Conservation (phyloP, 805 yeast species). For the Kodamaea neixiangensis region DNA sequence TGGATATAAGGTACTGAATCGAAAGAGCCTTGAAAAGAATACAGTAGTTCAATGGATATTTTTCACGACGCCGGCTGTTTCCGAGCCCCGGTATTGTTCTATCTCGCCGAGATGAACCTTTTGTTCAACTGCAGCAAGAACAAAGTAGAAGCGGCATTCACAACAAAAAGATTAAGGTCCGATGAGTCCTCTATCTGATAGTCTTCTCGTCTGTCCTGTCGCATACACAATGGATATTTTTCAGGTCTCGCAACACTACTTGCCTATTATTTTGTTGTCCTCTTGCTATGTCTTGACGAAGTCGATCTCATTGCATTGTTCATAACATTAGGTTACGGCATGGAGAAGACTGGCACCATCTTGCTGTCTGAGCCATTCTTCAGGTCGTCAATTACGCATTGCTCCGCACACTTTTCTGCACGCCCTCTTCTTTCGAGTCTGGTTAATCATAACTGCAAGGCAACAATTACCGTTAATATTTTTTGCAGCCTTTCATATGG, state of each 20-base stretch:
- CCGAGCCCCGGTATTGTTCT: too few species aligned
- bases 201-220: neutral
- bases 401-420: conserved; percentile 1
- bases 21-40: too few species aligned
- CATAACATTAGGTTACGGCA: neutral
- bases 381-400: neutral
- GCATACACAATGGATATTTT: neutral
- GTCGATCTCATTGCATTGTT: neutral
- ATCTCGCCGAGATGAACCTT: neutral
- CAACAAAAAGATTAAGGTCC: too few species aligned
- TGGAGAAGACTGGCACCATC: neutral
- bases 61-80: too few species aligned
- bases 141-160: too few species aligned
- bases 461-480: neutral
- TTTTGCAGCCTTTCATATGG: conserved; percentile 1
- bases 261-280: neutral
- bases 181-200: too few species aligned
- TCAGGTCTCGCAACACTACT: neutral
- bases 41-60: too few species aligned
- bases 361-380: neutral
- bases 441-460: neutral
- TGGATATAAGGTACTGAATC: too few species aligned
- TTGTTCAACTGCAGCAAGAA: neutral
- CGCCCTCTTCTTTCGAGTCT: neutral
- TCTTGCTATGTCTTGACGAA: neutral